These are phyloP conservation scores for Teratosphaeria pseudoeucalypti DNA, from an alignment of 2,329 filamentous ascomycete species.

Conservation along the genomic window DNA sequence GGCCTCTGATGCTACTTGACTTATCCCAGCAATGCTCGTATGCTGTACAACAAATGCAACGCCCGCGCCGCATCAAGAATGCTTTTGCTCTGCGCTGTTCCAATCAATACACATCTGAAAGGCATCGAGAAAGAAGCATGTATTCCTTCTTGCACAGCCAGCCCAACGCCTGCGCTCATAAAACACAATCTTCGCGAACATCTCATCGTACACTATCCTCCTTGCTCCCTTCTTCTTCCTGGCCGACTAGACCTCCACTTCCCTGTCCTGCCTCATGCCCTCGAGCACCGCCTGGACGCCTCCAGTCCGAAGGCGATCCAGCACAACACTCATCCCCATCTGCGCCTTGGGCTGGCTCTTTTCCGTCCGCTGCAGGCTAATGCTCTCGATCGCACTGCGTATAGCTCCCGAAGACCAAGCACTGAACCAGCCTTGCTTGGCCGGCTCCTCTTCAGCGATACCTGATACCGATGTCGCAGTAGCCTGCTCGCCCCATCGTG, in stretches of 20 bases:
- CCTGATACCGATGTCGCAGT: conserved; percentile 30
- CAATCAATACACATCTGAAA: neutral
- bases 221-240: neutral
- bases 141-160: conserved; percentile 1
- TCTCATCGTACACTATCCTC: neutral
- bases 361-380: conserved; percentile 66
- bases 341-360: conserved; percentile 71
- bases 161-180: conserved; percentile 6
- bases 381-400: conserved; percentile 67
- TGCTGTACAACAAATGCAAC: neutral
- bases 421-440: conserved; percentile 46
- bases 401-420: conserved; percentile 61
- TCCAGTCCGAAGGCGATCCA: conserved; percentile 58
- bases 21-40: neutral
- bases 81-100: neutral
- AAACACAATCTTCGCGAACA: neutral
- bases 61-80: conserved; percentile 4
- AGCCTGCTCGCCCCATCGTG: conserved; percentile 27
- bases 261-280: conserved; percentile 53
- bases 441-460: conserved; percentile 35
- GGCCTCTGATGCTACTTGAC: conserved; percentile 5
- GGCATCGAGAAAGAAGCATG: conserved; percentile 1
- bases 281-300: conserved; percentile 61
- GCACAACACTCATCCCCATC: conserved; percentile 72
- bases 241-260: conserved; percentile 11